phyloP scores from a whole-genome alignment of 2,329 filamentous ascomycete genomes.

The Fusarium virguliforme region DNA sequence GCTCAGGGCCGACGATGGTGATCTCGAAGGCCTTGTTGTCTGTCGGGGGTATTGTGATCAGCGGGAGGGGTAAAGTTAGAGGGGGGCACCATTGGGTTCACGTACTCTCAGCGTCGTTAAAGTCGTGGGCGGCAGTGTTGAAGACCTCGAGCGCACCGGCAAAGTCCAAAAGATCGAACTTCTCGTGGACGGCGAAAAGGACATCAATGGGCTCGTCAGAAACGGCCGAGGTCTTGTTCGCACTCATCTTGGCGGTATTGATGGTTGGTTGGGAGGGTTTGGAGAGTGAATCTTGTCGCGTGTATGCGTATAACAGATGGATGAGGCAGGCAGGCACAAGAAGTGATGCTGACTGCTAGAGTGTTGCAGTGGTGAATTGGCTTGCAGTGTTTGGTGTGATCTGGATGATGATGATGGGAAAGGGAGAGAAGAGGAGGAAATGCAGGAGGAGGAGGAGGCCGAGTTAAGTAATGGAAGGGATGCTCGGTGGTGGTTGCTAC shows the following conservation, averaged over 20 bases:
- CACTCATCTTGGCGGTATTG: conserved; percentile 67
- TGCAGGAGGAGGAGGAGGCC: conserved; percentile 44
- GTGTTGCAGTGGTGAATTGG: conserved; percentile 43
- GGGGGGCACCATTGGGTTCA: conserved; percentile 34
- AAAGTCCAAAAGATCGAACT: conserved; percentile 74
- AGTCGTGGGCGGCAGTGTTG: conserved; percentile 66
- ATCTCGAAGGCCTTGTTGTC: conserved; percentile 72
- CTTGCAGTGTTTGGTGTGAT: conserved; percentile 34
- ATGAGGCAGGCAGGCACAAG: conserved; percentile 38
- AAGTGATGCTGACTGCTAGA: conserved; percentile 35
- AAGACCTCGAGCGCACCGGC: conserved; percentile 70
- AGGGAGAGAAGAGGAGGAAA: conserved; percentile 45
- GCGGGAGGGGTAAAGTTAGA: conserved; percentile 45
- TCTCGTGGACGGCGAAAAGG: conserved; percentile 73
- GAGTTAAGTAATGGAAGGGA: conserved; percentile 47
- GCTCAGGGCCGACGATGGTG: conserved; percentile 69
- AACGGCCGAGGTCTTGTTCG: conserved; percentile 72
- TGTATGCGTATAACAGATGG: conserved; percentile 30
- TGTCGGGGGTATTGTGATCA: conserved; percentile 52
- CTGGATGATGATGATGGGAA: conserved; percentile 46
- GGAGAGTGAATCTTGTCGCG: conserved; percentile 38
- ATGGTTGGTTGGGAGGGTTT: conserved; percentile 44
- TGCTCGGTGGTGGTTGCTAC: conserved; percentile 23
- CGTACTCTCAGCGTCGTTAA: conserved; percentile 67
- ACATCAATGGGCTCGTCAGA: conserved; percentile 73